Percentiles rank a stretch among this genome's conserved stretches.
phyloP scores from a whole-genome alignment of 768 basidiomycete genomes.

The Leucosporidium scottii region DNA sequence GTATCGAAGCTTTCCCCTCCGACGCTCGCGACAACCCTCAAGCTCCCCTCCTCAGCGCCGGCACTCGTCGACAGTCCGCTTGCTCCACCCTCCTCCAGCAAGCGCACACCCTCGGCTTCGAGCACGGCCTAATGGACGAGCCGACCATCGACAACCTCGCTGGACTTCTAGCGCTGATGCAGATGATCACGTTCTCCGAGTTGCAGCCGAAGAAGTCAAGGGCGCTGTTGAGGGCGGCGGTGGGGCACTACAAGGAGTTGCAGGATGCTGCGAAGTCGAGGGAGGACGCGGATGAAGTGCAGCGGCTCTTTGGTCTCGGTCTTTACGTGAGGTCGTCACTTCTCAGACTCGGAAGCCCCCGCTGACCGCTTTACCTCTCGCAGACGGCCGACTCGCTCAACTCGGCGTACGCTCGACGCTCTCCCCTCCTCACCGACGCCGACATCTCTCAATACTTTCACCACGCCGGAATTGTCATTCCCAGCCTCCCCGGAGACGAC shows the following conservation, averaged over 20 bases:
- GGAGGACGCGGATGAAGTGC: not conserved
- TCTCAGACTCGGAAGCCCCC: not conserved
- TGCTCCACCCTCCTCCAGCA: not conserved
- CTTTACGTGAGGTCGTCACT: not conserved
- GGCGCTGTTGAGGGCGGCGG: not conserved
- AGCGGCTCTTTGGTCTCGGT: not conserved
- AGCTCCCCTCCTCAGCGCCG: slow-evolving; percentile 12
- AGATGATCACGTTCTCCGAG: slow-evolving; percentile 6
- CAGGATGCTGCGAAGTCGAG: not conserved
- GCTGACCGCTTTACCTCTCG: not conserved
- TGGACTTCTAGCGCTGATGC: not conserved
- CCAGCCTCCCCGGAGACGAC: not conserved
- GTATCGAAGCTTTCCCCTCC: slow-evolving; percentile 4
- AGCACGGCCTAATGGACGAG: not conserved
- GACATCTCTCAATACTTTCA: slow-evolving; percentile 8
- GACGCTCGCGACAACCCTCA: slow-evolving; percentile 10
- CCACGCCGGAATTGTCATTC: slow-evolving; percentile 5
- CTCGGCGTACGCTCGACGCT: not conserved
- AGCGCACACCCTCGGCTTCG: not conserved
- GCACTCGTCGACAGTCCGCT: slow-evolving; percentile 10
- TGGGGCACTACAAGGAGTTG: slow-evolving; percentile 12
- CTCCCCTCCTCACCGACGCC: not conserved
- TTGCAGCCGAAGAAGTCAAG: not conserved
- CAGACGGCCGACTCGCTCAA: slow-evolving; percentile 8
- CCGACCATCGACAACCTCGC: slow-evolving; percentile 13